phyloP scores from a whole-genome alignment of 306 rosid species.

The Quercus wislizeni region DNA sequence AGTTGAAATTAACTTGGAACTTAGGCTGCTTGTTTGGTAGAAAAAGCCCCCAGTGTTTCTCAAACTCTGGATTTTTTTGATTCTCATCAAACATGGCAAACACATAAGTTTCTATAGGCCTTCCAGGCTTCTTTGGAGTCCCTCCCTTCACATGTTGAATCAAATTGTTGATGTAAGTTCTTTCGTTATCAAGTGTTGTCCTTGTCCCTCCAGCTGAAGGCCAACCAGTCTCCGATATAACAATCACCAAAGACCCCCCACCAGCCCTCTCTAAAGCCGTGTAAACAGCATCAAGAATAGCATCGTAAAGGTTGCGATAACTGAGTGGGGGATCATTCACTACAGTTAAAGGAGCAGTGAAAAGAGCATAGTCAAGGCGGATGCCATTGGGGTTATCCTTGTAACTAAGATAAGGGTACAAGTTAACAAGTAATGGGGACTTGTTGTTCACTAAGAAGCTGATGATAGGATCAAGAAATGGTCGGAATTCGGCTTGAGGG shows the following conservation, averaged over 20 bases:
- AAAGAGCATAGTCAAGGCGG: slow-evolving; percentile 37
- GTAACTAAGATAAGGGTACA: slow-evolving; percentile 39
- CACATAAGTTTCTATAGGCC: slow-evolving; percentile 33
- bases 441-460: slow-evolving; percentile 18
- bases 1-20: slow-evolving; percentile 31
- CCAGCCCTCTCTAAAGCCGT: slow-evolving; percentile 44
- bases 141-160: slow-evolving; percentile 38
- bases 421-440: slow-evolving; percentile 40
- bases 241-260: slow-evolving; percentile 27
- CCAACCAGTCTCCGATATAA: slow-evolving; percentile 56
- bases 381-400: neutral
- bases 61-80: slow-evolving; percentile 7
- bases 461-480: slow-evolving; percentile 27
- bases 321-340: slow-evolving; percentile 30
- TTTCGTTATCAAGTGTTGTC: slow-evolving; percentile 37
- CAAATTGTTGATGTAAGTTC: slow-evolving; percentile 36
- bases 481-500: slow-evolving; percentile 5
- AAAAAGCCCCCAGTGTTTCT: slow-evolving; percentile 41
- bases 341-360: slow-evolving; percentile 17
- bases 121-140: slow-evolving; percentile 37
- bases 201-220: slow-evolving; percentile 42
- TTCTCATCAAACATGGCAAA: slow-evolving; percentile 49
- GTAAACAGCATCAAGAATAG: slow-evolving; percentile 34
- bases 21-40: slow-evolving; percentile 33
- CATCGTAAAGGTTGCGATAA: slow-evolving; percentile 43